Evolutionary conservation across 257 asterid genomes (phyloP).

Genomic region (Parsonsia alboflavescens): DNA sequence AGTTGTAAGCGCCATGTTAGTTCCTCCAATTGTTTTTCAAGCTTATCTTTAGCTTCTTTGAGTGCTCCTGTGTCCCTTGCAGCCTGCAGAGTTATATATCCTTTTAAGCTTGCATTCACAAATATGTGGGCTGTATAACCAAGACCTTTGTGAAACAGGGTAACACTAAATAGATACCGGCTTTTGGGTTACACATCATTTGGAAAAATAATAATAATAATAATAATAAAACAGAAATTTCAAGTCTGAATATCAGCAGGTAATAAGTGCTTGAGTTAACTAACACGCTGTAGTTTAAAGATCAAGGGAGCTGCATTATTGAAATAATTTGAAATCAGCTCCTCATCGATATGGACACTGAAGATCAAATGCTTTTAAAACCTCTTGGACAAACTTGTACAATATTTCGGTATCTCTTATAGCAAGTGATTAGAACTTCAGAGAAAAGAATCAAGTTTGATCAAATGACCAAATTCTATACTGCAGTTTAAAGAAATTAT

Average conservation of each 20-base stretch:
- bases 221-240: background rate
- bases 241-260: background rate
- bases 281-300: background rate
- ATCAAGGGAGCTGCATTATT: too few relatives aligned
- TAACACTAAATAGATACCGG: background rate
- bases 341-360: background rate
- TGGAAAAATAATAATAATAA: background rate
- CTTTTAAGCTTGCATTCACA: background rate
- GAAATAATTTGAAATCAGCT: background rate
- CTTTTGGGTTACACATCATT: background rate
- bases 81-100: constrained; percentile 49
- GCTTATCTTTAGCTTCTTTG: constrained; percentile 98
- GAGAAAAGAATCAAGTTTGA: background rate
- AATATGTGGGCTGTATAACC: background rate
- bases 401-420: background rate
- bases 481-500: constrained; percentile 23
- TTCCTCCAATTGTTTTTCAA: constrained; percentile 92
- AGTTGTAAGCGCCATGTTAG: constrained; percentile 95
- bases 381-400: background rate
- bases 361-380: background rate
- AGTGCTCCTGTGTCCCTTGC: constrained; percentile 99
- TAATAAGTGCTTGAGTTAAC: background rate
- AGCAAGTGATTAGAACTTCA: background rate
- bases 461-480: background rate
- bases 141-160: background rate